Conservation (phyloP, 352 stramenopile genomes). For the Discostella stelligera region DNA sequence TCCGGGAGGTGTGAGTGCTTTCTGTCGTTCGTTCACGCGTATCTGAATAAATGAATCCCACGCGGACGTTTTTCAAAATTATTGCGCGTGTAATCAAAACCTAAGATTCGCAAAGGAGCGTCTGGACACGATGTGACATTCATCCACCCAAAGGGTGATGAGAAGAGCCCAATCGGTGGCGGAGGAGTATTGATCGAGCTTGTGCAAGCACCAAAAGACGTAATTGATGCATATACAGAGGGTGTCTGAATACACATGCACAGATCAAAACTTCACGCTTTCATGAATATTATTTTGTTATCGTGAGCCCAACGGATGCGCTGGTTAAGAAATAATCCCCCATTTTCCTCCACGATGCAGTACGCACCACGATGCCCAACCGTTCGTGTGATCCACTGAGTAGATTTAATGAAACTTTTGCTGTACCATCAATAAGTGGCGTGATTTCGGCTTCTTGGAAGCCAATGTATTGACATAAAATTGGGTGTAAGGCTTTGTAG, state of each 20-base stretch:
- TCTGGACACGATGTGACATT: constrained; percentile 97
- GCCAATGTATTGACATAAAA: constrained; percentile 79
- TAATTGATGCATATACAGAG: constrained; percentile 83
- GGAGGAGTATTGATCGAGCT: constrained; percentile 96
- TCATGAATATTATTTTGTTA: constrained; percentile 5
- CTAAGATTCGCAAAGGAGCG: constrained; percentile 93
- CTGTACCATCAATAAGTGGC: constrained; percentile 68
- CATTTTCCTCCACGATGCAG: constrained; percentile 56
- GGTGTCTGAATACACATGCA: neutral
- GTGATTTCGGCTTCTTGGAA: constrained; percentile 81
- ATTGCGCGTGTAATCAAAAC: no score
- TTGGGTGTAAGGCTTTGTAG: constrained; percentile 82
- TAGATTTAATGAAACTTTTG: constrained; percentile 58
- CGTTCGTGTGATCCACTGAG: constrained; percentile 37
- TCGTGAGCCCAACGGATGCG: constrained; percentile 36
- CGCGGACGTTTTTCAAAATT: neutral
- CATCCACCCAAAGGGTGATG: constrained; percentile 97
- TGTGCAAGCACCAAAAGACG: constrained; percentile 90
- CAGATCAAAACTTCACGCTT: neutral
- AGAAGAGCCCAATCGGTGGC: constrained; percentile 87
- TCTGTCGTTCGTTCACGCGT: neutral
- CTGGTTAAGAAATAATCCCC: constrained; percentile 62
- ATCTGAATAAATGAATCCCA: neutral
- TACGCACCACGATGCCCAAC: constrained; percentile 41
- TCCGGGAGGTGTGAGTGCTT: constrained; percentile 83